A percentile compares a stretch with the other conserved stretches of the same genome.
Evolutionary conservation across 1,139 yeast genomes (phyloP).

Genomic region (Suhomyces terraborum): DNA sequence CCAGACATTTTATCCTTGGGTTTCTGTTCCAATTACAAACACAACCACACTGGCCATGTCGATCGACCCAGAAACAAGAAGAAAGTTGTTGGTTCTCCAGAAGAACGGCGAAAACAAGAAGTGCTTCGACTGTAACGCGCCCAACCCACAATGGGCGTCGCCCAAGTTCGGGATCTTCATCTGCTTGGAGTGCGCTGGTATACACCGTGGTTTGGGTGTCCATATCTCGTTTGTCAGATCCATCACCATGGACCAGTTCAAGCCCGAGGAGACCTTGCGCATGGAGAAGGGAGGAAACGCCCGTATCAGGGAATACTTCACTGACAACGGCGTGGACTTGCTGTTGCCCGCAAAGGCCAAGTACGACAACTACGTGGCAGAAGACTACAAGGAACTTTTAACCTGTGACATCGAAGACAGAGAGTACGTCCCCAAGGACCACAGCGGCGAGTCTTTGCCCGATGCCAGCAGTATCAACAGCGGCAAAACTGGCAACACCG

Average conservation of each 20-base stretch:
- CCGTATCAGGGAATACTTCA: conserved; percentile 67
- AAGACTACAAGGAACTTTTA: conserved; percentile 83
- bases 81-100: conserved; percentile 77
- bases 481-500: conserved; percentile 22
- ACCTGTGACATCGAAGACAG: conserved; percentile 74
- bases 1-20: conserved; percentile 3
- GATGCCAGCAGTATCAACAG: conserved; percentile 18
- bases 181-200: conserved; percentile 96
- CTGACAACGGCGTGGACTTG: conserved; percentile 70
- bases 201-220: conserved; percentile 95
- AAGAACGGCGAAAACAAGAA: conserved; percentile 80
- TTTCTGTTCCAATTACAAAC: background rate
- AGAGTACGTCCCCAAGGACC: conserved; percentile 69
- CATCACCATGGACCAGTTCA: conserved; percentile 96
- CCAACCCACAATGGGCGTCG: conserved; percentile 99
- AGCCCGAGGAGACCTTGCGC: conserved; percentile 81
- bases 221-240: conserved; percentile 96
- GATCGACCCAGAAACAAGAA: conserved; percentile 86
- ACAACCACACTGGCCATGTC: conserved; percentile 44
- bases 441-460: conserved; percentile 52
- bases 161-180: conserved; percentile 96
- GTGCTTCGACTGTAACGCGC: conserved; percentile 93
- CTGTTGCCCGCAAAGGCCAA: conserved; percentile 67
- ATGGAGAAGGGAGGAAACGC: conserved; percentile 97
- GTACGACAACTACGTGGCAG: conserved; percentile 89